Conservation (phyloP, 2,329 filamentous ascomycete species). For the Beauveria bassiana region DNA sequence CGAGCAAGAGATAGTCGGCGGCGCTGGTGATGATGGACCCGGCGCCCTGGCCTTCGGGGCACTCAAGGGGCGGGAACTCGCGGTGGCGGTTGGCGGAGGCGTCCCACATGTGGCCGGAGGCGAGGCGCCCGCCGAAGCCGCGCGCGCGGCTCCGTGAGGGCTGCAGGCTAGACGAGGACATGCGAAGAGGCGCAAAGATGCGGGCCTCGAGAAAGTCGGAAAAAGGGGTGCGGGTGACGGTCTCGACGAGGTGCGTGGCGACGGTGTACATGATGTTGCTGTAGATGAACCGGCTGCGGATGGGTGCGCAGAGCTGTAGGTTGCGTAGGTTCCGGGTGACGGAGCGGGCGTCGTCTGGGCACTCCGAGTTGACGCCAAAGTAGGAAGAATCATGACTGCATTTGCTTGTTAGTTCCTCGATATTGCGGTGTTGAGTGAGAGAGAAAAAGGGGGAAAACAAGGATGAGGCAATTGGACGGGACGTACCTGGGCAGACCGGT, state of each 20-base stretch:
- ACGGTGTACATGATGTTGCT: constrained; percentile 12
- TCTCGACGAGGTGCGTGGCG: constrained; percentile 6
- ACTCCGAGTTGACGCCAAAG: constrained; percentile 1
- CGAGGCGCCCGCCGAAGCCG: background rate
- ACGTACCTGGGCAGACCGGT: constrained; percentile 4
- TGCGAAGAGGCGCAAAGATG: constrained; percentile 4
- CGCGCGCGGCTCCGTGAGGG: background rate
- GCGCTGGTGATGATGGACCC: constrained; percentile 9
- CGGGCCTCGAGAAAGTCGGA: background rate
- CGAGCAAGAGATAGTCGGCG: constrained; percentile 3
- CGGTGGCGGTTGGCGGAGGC: background rate
- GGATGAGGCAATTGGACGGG: background rate
- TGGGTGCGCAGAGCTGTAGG: constrained; percentile 2
- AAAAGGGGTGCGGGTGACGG: background rate
- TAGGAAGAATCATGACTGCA: constrained; percentile 5
- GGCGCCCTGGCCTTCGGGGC: constrained; percentile 4
- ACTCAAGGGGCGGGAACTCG: background rate
- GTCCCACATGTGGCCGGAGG: constrained; percentile 7
- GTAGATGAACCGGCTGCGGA: constrained; percentile 7
- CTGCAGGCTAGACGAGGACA: constrained; percentile 4
- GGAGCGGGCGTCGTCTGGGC: constrained; percentile 2
- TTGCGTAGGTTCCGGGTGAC: constrained; percentile 10
- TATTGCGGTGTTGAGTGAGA: too few species aligned
- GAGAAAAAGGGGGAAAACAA: too few species aligned
- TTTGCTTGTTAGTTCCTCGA: background rate